Conservation (phyloP, 768 basidiomycete species). For the Xanthoconium purpureum region DNA sequence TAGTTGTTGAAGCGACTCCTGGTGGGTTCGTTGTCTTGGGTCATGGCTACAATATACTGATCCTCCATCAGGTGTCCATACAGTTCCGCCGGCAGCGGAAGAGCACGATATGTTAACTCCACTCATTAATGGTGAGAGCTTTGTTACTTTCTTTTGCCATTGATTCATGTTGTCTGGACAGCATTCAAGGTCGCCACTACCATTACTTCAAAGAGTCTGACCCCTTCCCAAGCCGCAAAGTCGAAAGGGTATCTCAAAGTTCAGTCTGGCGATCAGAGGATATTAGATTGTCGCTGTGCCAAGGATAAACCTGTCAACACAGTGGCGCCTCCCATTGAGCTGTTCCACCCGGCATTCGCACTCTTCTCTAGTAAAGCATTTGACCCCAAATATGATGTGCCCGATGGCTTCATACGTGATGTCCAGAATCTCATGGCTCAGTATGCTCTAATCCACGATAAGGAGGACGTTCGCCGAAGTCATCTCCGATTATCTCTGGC, state of each 20-base stretch:
- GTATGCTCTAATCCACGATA: slow-evolving; percentile 12
- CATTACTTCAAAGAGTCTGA: not conserved
- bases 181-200: not conserved
- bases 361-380: slow-evolving; percentile 24
- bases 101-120: too few relatives aligned
- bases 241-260: not conserved
- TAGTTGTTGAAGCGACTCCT: not conserved
- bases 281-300: slow-evolving; percentile 17
- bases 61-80: not conserved
- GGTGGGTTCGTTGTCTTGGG: not conserved
- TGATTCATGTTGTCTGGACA: not conserved
- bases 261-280: not conserved
- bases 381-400: slow-evolving; percentile 1
- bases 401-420: slow-evolving; percentile 1
- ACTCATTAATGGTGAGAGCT: too few relatives aligned
- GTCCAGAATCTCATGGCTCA: slow-evolving; percentile 10
- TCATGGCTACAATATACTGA: not conserved
- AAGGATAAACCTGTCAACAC: not conserved
- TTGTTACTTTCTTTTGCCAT: not conserved
- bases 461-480: not conserved
- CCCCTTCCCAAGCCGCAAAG: slow-evolving; percentile 12
- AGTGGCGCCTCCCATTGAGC: slow-evolving; percentile 2
- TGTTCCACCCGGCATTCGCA: slow-evolving; percentile 26
- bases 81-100: too few relatives aligned
- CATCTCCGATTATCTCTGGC: not conserved